These are phyloP conservation scores for Alternaria novae-zelandiae DNA, from an alignment of 2,329 filamentous ascomycete genomes.

Conservation along the genomic window DNA sequence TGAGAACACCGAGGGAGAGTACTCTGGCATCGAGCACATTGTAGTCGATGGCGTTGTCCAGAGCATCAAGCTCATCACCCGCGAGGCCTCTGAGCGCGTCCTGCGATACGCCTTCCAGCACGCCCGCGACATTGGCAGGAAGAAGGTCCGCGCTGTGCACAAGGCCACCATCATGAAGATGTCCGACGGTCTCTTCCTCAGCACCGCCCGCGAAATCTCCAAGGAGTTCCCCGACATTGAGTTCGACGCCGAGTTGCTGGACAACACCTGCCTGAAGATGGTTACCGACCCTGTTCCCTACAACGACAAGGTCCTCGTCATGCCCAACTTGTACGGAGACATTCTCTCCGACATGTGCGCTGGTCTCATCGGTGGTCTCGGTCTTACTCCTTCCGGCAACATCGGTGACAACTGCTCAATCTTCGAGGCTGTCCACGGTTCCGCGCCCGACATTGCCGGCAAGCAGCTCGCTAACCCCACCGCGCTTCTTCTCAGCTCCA, in stretches of 20 bases:
- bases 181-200: conserved; percentile 97
- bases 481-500: conserved; percentile 89
- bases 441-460: conserved; percentile 93
- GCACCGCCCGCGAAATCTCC: conserved; percentile 80
- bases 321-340: conserved; percentile 98
- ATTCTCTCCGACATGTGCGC: conserved; percentile 99
- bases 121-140: conserved; percentile 88
- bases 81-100: conserved; percentile 91
- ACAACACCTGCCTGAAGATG: conserved; percentile 99
- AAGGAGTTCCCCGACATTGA: conserved; percentile 96
- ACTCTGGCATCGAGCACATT: conserved; percentile 98
- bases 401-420: conserved; percentile 99
- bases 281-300: conserved; percentile 94
- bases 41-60: conserved; percentile 98
- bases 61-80: conserved; percentile 99
- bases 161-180: conserved; percentile 99
- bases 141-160: conserved; percentile 97
- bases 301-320: conserved; percentile 98
- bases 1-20: conserved; percentile 99
- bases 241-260: conserved; percentile 96
- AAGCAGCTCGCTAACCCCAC: conserved; percentile 97
- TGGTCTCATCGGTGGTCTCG: conserved; percentile 95
- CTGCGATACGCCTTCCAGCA: conserved; percentile 98
- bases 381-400: conserved; percentile 96
- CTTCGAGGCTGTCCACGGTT: conserved; percentile 99